Evolutionary conservation across 2,329 filamentous ascomycete genomes (phyloP), one percentile per base, ranked within the genome.

Genomic region (Botrytis tulipae): DNA sequence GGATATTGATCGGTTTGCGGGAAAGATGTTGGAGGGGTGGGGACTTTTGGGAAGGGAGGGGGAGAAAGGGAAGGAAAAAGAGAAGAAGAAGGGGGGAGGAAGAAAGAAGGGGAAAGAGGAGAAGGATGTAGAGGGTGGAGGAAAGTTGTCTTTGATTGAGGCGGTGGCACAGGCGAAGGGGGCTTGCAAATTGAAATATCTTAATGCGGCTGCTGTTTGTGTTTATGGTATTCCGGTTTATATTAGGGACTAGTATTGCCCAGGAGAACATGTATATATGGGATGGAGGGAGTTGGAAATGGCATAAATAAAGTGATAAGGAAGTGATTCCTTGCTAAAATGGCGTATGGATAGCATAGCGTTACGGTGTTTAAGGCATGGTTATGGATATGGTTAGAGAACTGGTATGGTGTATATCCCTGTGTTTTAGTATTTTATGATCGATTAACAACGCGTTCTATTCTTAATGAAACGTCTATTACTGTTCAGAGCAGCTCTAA

Each of bases 161-260:
- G 96, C 96, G 0, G 91, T 98, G 51, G 89, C 89, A 46, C 88
- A 85, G 79, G 93, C 93, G 22, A 88, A 93, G 76, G 87, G 88
- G 74, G 91, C 90, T n/a, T 98, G 96, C 83, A 90, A 93, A 78
- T 89, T 99, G 84, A 89, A 89, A 81, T 98, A 97, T 84, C 84
- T 99, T 78, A 99, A 97, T 79, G 96, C 94, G 0, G 96, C 95
- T 18, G 94, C 95, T 54, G 93, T 96, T 37, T 95, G 96, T 76
- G 91, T 98, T 71, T 99, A 98, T 84, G 96, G 96, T 25, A 92
- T 99, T 80, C 96, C 96, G 44, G 93, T 97, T 76, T 98, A 81
- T 70, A 76, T 81, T 57, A 76, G 75, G 72, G 78, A 73, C 22
- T 70, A 69, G 48, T 32, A 10, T 29, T 42, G 8, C 6, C 12